Evolutionary conservation across 331 rosid species (phyloP).

Genomic region (Rhamnella rubrinervis): DNA sequence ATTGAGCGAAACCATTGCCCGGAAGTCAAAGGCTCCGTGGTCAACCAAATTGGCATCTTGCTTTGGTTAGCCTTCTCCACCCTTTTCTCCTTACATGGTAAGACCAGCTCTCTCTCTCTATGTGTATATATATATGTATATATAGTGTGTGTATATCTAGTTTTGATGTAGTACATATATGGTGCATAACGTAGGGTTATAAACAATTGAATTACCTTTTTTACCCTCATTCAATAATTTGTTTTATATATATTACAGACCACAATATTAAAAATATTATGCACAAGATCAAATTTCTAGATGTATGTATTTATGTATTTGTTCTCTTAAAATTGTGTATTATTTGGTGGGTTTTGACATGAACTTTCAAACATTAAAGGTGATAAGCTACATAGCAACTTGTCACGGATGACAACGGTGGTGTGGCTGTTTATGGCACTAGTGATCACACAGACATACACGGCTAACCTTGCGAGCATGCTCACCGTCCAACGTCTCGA

Average conservation of each 20-base stretch:
- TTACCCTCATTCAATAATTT: too few species aligned
- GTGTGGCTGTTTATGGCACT: conserved; percentile 46
- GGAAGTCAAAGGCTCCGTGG: conserved; percentile 30
- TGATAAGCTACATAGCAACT: conserved; percentile 28
- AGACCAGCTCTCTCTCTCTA: neutral
- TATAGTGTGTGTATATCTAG: neutral
- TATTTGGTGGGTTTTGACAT: conserved; percentile 6
- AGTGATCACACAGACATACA: conserved; percentile 40
- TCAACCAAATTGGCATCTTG: conserved; percentile 34
- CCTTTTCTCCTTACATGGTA: conserved; percentile 43
- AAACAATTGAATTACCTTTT: too few species aligned
- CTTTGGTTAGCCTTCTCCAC: conserved; percentile 41
- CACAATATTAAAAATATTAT: too few species aligned
- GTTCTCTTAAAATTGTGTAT: neutral
- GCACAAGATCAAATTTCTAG: too few species aligned
- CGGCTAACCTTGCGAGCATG: conserved; percentile 46
- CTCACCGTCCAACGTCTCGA: conserved; percentile 36
- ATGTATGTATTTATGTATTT: neutral
- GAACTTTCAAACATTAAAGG: conserved; percentile 7
- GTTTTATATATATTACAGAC: too few species aligned
- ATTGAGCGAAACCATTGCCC: conserved; percentile 39
- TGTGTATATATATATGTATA: neutral
- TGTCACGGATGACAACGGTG: conserved; percentile 41
- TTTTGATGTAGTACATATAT: neutral
- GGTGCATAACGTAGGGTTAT: too few species aligned